Conservation (phyloP, 1,139 yeast genomes). For the Suhomyces bribrorum region DNA sequence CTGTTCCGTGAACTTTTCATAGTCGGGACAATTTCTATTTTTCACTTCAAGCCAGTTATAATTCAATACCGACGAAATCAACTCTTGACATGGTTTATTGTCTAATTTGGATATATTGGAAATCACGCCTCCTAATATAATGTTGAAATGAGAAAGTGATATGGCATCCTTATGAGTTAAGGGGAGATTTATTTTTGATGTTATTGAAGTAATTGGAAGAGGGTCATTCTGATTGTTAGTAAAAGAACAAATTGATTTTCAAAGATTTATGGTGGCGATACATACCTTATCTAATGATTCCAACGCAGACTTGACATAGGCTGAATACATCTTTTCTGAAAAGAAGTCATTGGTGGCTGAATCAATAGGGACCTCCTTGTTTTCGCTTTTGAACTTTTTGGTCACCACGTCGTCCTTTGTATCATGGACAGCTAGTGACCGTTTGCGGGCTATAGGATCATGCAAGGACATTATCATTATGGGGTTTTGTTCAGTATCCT, state of each 20-base stretch:
- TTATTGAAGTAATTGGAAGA: constrained; percentile 36
- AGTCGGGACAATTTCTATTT: constrained; percentile 18
- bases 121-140: constrained; percentile 36
- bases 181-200: constrained; percentile 41
- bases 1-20: constrained; percentile 46
- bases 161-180: constrained; percentile 36
- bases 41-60: constrained; percentile 57
- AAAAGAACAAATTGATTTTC: too few species aligned
- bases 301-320: constrained; percentile 68
- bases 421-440: constrained; percentile 16
- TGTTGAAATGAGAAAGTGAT: constrained; percentile 34
- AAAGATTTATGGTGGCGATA: too few species aligned
- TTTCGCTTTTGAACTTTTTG: constrained; percentile 12
- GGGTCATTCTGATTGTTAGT: constrained; percentile 39
- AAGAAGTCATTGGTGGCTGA: constrained; percentile 23
- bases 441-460: constrained; percentile 20
- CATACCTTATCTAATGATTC: constrained; percentile 65
- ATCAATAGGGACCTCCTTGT: constrained; percentile 11
- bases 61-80: constrained; percentile 38
- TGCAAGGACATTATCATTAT: constrained; percentile 20
- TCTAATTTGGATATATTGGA: constrained; percentile 44
- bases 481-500: constrained; percentile 4
- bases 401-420: constrained; percentile 14
- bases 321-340: constrained; percentile 59
- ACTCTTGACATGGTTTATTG: constrained; percentile 33